Evolutionary conservation across 768 basidiomycete genomes (phyloP).

Genomic region (Leccinellum luteum): DNA sequence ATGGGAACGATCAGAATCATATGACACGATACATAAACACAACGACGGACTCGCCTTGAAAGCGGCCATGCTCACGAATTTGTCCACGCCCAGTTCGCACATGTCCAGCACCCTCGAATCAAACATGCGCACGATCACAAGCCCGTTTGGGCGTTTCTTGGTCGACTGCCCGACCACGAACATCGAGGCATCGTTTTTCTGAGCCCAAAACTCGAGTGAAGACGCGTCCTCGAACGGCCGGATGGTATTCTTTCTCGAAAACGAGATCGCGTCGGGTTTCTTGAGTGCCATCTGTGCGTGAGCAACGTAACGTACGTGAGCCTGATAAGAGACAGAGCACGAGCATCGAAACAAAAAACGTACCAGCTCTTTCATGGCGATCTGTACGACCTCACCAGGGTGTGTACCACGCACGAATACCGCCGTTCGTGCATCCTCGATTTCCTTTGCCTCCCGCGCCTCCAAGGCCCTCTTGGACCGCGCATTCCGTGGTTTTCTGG

Average conservation of each 20-base stretch:
- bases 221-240: constrained; percentile 83
- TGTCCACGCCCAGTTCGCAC: constrained; percentile 90
- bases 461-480: constrained; percentile 88
- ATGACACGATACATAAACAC: not conserved
- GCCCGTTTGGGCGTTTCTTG: constrained; percentile 89
- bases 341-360: constrained; percentile 23
- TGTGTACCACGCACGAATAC: constrained; percentile 90
- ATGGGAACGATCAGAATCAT: not conserved
- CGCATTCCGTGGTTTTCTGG: constrained; percentile 92
- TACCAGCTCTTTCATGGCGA: constrained; percentile 88
- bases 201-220: constrained; percentile 89
- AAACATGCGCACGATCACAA: constrained; percentile 85
- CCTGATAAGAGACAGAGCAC: not conserved
- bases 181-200: constrained; percentile 92
- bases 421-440: constrained; percentile 83
- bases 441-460: constrained; percentile 82
- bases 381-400: constrained; percentile 75
- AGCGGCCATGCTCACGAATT: constrained; percentile 71
- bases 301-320: not conserved
- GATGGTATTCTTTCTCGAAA: constrained; percentile 90
- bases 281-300: constrained; percentile 85
- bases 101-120: constrained; percentile 88
- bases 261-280: constrained; percentile 85
- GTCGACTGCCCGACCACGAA: constrained; percentile 89
- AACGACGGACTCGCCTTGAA: constrained; percentile 66